These are phyloP conservation scores for Hirsutella thompsonii DNA, from an alignment of 2,329 filamentous ascomycete genomes.

Conservation along the genomic window DNA sequence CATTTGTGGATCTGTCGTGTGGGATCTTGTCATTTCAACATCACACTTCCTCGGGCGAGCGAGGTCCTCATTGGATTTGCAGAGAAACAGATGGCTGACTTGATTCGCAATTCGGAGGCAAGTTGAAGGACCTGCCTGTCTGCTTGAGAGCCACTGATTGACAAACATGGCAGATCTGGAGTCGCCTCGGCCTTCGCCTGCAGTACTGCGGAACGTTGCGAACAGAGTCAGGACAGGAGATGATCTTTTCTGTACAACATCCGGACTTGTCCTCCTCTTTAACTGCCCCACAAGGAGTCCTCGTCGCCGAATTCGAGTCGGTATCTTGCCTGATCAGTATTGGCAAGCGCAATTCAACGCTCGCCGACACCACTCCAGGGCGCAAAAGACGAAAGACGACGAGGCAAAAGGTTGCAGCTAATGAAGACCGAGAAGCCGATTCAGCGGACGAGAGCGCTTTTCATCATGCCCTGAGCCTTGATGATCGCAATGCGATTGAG, in stretches of 20 bases:
- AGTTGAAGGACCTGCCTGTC: not conserved
- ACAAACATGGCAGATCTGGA: constrained; percentile 14
- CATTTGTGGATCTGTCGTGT: constrained; percentile 21
- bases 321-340: constrained; percentile 13
- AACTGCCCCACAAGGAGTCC: constrained; percentile 13
- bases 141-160: not conserved
- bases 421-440: not conserved
- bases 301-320: constrained; percentile 13
- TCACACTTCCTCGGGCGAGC: constrained; percentile 12
- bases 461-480: constrained; percentile 6
- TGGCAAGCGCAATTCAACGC: constrained; percentile 7
- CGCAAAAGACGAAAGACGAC: constrained; percentile 4
- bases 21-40: constrained; percentile 15
- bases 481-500: constrained; percentile 16
- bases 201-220: constrained; percentile 5
- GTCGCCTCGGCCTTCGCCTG: constrained; percentile 15
- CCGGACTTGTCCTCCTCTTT: constrained; percentile 18
- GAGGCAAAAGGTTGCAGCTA: not conserved
- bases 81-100: constrained; percentile 6
- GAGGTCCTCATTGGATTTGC: constrained; percentile 5
- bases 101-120: constrained; percentile 15
- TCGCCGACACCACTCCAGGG: not conserved
- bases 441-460: not conserved
- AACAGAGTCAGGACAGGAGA: constrained; percentile 6
- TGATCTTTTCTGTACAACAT: constrained; percentile 23